phyloP scores from a whole-genome alignment of 805 yeast genomes.

The Metschnikowia dekortorum region DNA sequence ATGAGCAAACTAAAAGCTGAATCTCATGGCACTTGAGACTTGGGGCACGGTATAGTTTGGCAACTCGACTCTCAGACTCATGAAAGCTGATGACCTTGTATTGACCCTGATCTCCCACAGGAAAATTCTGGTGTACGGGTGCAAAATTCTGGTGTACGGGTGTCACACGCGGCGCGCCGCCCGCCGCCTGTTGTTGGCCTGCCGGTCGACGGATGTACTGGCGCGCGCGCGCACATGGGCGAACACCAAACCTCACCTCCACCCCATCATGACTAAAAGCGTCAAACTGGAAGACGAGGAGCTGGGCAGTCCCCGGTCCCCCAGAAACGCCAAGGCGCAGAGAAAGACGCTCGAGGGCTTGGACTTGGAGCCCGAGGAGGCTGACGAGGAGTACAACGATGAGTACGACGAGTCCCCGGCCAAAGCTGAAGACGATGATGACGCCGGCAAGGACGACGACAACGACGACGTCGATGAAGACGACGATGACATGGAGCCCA shows the following conservation, averaged over 20 bases:
- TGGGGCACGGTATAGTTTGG: too few relatives aligned
- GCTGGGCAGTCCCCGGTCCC: constrained; percentile 11
- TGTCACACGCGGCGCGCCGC: background rate
- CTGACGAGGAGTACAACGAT: constrained; percentile 17
- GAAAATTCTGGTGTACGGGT: background rate
- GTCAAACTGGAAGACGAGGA: constrained; percentile 9
- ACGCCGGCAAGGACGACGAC: constrained; percentile 15
- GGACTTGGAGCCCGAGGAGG: constrained; percentile 19
- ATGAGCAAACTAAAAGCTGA: too few relatives aligned
- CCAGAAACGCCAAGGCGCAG: constrained; percentile 12
- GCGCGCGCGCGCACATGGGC: background rate
- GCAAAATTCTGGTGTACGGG: background rate
- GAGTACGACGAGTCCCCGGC: constrained; percentile 16
- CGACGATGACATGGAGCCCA: constrained; percentile 5
- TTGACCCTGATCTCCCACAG: too few relatives aligned
- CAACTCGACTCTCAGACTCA: too few relatives aligned
- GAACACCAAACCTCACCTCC: background rate
- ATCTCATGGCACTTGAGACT: too few relatives aligned
- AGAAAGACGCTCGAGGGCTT: constrained; percentile 16
- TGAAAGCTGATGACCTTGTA: too few relatives aligned
- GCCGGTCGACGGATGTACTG: background rate
- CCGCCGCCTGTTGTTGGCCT: too few relatives aligned
- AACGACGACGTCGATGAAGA: constrained; percentile 9
- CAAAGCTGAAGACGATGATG: constrained; percentile 16
- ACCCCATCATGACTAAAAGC: constrained; percentile 2